phyloP scores from a whole-genome alignment of 768 basidiomycete species.

The Artomyces pyxidatus region DNA sequence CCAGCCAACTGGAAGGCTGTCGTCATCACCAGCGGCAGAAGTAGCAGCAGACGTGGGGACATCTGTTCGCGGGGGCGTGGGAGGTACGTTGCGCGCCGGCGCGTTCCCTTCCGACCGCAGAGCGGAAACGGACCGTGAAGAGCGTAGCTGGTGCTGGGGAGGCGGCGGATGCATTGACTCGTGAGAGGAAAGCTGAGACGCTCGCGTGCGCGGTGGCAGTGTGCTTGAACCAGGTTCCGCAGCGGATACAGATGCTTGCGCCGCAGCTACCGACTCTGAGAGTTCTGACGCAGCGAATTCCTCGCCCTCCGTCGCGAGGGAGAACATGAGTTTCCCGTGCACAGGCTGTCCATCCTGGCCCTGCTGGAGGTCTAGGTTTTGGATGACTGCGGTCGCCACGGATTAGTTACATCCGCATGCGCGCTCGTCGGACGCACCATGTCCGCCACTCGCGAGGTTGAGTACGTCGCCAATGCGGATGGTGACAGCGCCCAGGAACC shows the following conservation, averaged over 20 bases:
- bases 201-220: background rate
- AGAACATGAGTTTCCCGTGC: constrained; percentile 73
- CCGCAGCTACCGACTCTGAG: constrained; percentile 15
- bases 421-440: constrained; percentile 4
- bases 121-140: constrained; percentile 1
- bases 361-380: constrained; percentile 69
- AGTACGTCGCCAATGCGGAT: constrained; percentile 33
- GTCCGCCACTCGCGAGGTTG: constrained; percentile 28
- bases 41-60: constrained; percentile 1
- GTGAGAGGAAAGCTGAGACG: too few species aligned
- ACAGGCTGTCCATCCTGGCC: constrained; percentile 69
- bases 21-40: constrained; percentile 39
- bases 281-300: constrained; percentile 11
- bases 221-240: constrained; percentile 5
- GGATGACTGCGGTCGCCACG: constrained; percentile 42
- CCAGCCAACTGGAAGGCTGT: constrained; percentile 72
- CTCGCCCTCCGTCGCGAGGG: constrained; percentile 29
- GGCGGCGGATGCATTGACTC: too few species aligned
- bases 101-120: background rate
- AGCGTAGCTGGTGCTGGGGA: background rate
- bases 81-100: background rate
- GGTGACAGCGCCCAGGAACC: constrained; percentile 42
- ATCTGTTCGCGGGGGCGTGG: background rate
- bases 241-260: constrained; percentile 6
- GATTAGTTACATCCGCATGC: constrained; percentile 1